Evolutionary conservation across 352 stramenopile genomes (phyloP).

Genomic region (Phytophthora nicotianae): DNA sequence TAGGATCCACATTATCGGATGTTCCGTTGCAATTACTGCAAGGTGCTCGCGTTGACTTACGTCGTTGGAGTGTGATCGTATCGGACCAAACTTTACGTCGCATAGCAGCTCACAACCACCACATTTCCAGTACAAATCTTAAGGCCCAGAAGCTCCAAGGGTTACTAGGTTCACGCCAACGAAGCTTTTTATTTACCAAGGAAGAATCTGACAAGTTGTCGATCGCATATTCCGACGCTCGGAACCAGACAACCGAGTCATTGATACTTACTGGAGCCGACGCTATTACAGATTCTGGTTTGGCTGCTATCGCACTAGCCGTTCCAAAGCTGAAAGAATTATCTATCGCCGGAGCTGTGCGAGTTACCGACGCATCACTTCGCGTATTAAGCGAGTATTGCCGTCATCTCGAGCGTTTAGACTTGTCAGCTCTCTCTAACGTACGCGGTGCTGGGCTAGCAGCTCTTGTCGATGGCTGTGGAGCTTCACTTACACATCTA

Average conservation of each 20-base stretch:
- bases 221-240: slow-evolving; percentile 13
- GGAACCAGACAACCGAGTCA: slow-evolving; percentile 40
- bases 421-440: slow-evolving; percentile 49
- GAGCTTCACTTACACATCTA: slow-evolving; percentile 34
- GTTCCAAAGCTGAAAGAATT: slow-evolving; percentile 62
- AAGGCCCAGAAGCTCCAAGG: slow-evolving; percentile 22
- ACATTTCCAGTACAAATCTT: slow-evolving; percentile 34
- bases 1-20: slow-evolving; percentile 28
- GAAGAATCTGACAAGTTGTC: slow-evolving; percentile 21
- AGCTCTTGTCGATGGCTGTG: slow-evolving; percentile 67
- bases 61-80: slow-evolving; percentile 72
- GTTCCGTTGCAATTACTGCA: slow-evolving; percentile 75
- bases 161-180: slow-evolving; percentile 9
- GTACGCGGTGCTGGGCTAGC: slow-evolving; percentile 67
- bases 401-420: slow-evolving; percentile 49
- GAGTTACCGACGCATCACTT: slow-evolving; percentile 63
- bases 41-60: slow-evolving; percentile 51
- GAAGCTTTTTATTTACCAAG: slow-evolving; percentile 6
- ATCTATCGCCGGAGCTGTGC: slow-evolving; percentile 48
- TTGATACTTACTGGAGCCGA: slow-evolving; percentile 74
- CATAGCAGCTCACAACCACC: slow-evolving; percentile 67
- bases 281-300: slow-evolving; percentile 60
- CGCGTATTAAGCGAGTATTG: slow-evolving; percentile 59
- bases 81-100: slow-evolving; percentile 65
- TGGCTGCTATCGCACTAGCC: slow-evolving; percentile 55